Conservation (phyloP, 1,139 yeast genomes). For the Sugiyamaella castrensis region DNA sequence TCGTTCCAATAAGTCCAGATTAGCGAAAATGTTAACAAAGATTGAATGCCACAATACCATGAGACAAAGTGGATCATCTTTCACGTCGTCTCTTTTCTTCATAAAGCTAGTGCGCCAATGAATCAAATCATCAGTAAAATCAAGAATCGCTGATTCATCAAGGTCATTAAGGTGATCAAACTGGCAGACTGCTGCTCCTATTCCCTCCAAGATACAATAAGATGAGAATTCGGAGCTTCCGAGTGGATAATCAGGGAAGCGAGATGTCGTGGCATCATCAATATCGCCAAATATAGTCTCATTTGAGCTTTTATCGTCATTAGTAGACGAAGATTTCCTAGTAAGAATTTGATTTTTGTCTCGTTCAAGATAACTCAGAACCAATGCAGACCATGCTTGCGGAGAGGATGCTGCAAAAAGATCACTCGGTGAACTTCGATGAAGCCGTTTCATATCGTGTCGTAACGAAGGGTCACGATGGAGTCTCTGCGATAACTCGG, state of each 20-base stretch:
- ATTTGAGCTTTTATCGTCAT: neutral
- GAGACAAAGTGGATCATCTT: neutral
- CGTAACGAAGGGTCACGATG: slow-evolving; percentile 3
- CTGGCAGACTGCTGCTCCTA: neutral
- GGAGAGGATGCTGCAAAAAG: neutral
- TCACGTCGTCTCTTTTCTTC: neutral
- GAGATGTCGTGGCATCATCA: neutral
- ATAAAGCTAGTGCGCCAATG: neutral
- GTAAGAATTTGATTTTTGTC: neutral
- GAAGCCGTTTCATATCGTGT: neutral
- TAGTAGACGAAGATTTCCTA: neutral
- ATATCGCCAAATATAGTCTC: neutral
- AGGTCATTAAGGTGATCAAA: neutral
- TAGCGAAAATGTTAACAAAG: neutral
- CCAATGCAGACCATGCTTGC: neutral
- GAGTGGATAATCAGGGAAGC: neutral
- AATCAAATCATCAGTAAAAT: slow-evolving; percentile 1
- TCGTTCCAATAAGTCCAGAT: neutral
- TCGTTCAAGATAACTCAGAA: neutral
- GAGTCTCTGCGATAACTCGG: slow-evolving; percentile 2
- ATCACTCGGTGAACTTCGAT: neutral
- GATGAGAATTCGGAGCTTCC: neutral
- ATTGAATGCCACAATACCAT: slow-evolving; percentile 1
- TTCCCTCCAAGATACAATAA: neutral
- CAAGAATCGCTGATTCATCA: neutral